Conservation (phyloP, 305 asterid species). For the Rubia tinctorum region DNA sequence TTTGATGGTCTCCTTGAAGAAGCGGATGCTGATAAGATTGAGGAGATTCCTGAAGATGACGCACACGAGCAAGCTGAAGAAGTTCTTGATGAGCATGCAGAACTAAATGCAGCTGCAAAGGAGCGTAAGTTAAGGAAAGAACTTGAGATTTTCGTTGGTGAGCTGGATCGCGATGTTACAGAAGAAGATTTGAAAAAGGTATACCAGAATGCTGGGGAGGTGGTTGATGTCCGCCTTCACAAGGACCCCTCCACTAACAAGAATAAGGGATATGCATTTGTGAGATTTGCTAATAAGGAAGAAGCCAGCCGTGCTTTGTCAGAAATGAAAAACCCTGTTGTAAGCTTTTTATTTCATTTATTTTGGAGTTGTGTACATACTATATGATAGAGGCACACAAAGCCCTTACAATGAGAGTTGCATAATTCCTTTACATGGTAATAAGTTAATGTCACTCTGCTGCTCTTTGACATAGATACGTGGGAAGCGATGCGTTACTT, state of each 20-base stretch:
- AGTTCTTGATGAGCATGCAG: slow-evolving; percentile 43
- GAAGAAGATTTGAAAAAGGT: slow-evolving; percentile 60
- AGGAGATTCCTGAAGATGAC: slow-evolving; percentile 40
- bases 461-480: slow-evolving; percentile 36
- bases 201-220: slow-evolving; percentile 58
- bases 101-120: slow-evolving; percentile 50
- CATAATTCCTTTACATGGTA: background rate
- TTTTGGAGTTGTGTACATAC: too few relatives aligned
- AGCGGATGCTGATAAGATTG: slow-evolving; percentile 43
- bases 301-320: slow-evolving; percentile 53
- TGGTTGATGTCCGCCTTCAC: slow-evolving; percentile 52
- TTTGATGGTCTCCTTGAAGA: slow-evolving; percentile 40
- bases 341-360: slow-evolving; percentile 26
- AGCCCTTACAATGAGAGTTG: background rate
- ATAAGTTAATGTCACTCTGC: background rate
- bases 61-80: slow-evolving; percentile 35
- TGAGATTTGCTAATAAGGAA: slow-evolving; percentile 60
- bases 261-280: slow-evolving; percentile 69
- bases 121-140: slow-evolving; percentile 58
- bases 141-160: slow-evolving; percentile 67
- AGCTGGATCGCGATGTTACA: slow-evolving; percentile 55
- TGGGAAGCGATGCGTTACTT: slow-evolving; percentile 62
- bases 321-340: slow-evolving; percentile 74
- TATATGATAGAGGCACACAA: too few relatives aligned
- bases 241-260: slow-evolving; percentile 53